phyloP scores from a whole-genome alignment of 805 yeast species.

The Helenozyma baotianmanensis region DNA sequence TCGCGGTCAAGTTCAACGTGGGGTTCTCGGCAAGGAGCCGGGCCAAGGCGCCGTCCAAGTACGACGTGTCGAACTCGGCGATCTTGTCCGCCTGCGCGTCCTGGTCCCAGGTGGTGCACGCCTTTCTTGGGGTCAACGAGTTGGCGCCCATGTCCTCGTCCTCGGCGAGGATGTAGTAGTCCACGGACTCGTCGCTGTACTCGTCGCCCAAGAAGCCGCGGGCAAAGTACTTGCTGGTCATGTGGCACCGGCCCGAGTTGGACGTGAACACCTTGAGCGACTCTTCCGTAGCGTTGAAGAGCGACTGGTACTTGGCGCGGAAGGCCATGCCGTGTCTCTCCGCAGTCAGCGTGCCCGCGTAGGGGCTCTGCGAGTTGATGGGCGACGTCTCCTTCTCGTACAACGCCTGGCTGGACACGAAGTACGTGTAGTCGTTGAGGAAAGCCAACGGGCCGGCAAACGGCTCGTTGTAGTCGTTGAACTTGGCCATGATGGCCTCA shows the following conservation, averaged over 20 bases:
- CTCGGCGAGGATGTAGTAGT: slow-evolving; percentile 43
- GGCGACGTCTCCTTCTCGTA: slow-evolving; percentile 48
- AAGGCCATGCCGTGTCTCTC: slow-evolving; percentile 44
- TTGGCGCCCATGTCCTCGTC: slow-evolving; percentile 46
- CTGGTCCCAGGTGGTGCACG: slow-evolving; percentile 35
- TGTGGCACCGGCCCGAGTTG: slow-evolving; percentile 48
- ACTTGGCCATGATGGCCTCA: slow-evolving; percentile 20
- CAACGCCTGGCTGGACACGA: slow-evolving; percentile 28
- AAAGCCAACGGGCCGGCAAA: slow-evolving; percentile 48
- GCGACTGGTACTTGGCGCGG: slow-evolving; percentile 43
- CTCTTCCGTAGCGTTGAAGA: slow-evolving; percentile 28
- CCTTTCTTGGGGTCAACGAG: slow-evolving; percentile 49
- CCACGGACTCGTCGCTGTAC: slow-evolving; percentile 24
- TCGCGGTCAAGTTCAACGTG: slow-evolving; percentile 44
- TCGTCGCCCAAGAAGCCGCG: slow-evolving; percentile 51
- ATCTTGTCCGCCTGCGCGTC: slow-evolving; percentile 18
- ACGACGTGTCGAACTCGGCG: slow-evolving; percentile 31
- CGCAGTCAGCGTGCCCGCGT: slow-evolving; percentile 49
- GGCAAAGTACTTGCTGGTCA: slow-evolving; percentile 51
- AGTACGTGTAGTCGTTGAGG: slow-evolving; percentile 47
- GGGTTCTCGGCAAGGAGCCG: slow-evolving; percentile 53
- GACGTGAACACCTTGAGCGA: slow-evolving; percentile 49
- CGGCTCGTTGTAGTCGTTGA: slow-evolving; percentile 19
- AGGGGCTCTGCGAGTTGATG: slow-evolving; percentile 37
- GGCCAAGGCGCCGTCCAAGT: slow-evolving; percentile 47